A percentile compares a stretch with the other conserved stretches of the same genome.
Evolutionary conservation across 495 filamentous ascomycete species (phyloP).

Genomic region (Cercophora samala): DNA sequence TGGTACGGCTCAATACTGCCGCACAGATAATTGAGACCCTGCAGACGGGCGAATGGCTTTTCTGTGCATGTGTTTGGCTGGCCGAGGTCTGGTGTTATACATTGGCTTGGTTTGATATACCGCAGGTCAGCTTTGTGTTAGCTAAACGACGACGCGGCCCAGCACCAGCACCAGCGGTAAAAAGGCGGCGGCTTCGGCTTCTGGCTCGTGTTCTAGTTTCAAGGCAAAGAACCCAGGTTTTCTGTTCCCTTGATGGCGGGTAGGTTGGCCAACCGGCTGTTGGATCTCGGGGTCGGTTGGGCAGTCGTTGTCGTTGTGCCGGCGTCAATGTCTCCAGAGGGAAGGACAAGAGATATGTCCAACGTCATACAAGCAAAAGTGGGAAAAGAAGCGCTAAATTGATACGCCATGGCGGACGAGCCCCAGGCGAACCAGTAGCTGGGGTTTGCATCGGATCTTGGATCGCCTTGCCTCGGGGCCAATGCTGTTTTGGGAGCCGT

Average conservation of each 20-base stretch:
- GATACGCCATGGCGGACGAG: not conserved
- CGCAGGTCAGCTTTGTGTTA: not conserved
- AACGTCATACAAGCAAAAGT: conserved; percentile 10
- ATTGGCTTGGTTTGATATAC: conserved; percentile 21
- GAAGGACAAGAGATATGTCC: conserved; percentile 2
- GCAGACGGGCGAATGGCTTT: not conserved
- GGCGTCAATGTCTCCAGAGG: conserved; percentile 2
- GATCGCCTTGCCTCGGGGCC: conserved; percentile 8
- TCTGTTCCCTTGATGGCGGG: not conserved
- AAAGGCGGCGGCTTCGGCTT: not conserved
- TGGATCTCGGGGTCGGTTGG: not conserved
- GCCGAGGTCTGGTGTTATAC: conserved; percentile 22
- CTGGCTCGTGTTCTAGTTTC: not conserved
- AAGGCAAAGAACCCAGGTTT: conserved; percentile 2
- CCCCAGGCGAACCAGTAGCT: not conserved
- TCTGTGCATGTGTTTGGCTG: conserved; percentile 6
- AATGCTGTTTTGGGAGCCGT: conserved; percentile 10
- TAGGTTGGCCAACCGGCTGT: not conserved
- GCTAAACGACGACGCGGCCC: too few relatives aligned
- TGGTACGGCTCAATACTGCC: not conserved
- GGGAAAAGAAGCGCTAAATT: not conserved
- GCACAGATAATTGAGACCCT: conserved; percentile 13
- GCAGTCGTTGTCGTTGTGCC: not conserved
- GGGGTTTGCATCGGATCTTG: not conserved
- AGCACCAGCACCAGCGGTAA: not conserved